A percentile compares a stretch with the other conserved stretches of the same genome.
Evolutionary conservation across 1,139 yeast species (phyloP).

Genomic region (Candida gigantensis): DNA sequence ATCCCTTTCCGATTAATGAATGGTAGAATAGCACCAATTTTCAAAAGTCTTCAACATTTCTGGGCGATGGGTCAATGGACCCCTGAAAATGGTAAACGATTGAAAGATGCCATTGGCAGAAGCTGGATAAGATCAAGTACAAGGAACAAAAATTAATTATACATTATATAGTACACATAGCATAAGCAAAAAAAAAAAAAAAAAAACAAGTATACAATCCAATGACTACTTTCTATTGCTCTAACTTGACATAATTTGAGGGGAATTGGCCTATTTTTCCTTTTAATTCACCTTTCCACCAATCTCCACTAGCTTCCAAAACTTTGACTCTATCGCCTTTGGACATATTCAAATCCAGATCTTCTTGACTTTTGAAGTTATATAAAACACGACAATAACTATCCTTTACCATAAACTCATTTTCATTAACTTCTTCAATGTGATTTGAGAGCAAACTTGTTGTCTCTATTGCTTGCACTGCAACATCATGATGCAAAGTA

Average conservation of each 20-base stretch:
- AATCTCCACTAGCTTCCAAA: conserved; percentile 41
- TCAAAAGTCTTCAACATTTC: conserved; percentile 50
- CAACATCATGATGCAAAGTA: conserved; percentile 12
- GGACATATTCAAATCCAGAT: conserved; percentile 51
- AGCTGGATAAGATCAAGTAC: conserved; percentile 24
- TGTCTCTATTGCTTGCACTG: conserved; percentile 20
- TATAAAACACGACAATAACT: conserved; percentile 34
- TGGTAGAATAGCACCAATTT: conserved; percentile 45
- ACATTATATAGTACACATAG: too few species aligned
- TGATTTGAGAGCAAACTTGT: conserved; percentile 22
- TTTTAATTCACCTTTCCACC: conserved; percentile 64
- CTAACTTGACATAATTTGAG: conserved; percentile 45
- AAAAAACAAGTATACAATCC: too few species aligned
- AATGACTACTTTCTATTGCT: neutral
- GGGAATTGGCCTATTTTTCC: conserved; percentile 58
- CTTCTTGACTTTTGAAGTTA: conserved; percentile 29
- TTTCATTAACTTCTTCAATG: neutral
- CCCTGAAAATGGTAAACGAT: conserved; percentile 40
- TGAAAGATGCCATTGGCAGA: conserved; percentile 55
- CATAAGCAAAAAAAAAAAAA: too few species aligned
- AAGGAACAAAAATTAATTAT: neutral
- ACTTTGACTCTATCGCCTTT: conserved; percentile 50
- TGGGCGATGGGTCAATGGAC: conserved; percentile 72
- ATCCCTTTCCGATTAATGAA: conserved; percentile 33
- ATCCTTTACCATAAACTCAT: conserved; percentile 1